Evolutionary conservation across 2,329 filamentous ascomycete genomes (phyloP), one percentile per base, ranked within the genome.

Genomic region (Fusarium duplospermum): DNA sequence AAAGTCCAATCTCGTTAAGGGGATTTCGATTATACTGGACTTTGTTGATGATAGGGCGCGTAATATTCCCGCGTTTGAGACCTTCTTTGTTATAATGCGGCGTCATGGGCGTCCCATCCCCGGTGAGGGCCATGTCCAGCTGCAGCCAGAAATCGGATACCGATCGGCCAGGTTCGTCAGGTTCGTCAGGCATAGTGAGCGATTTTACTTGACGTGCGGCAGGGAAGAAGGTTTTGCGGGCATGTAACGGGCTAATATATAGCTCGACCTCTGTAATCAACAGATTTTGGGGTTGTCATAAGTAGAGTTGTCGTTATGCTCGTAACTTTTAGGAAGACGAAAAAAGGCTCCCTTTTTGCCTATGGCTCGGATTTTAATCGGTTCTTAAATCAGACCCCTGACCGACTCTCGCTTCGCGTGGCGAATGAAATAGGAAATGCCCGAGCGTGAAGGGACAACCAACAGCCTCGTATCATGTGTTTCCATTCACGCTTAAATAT

Each of bases 41-140:
- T 2, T 67, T 36, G 22, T 67, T 38, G 9, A 20, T 24, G 45
- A 73, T 47, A 2, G 56, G 57, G 5, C 22, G 27, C 2, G 70
- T 42, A 6, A 14, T 69, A 13, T 73, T 73, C 2, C 64, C 61
- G 1, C 73, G 67, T 4, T 36, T 42, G 14, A 11, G 27, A 6
- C 22, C 11, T 4, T 60, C 65, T 13, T 62, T 6, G 1, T 9
- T 10, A 6, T 64, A n/a, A 11, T 24, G 10, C 2, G 31, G 31
- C 31, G 31, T 33, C 31, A 33, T 33, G 2, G 64, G 35, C 2
- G 65, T 74, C 1, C 69, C 65, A 29, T 63, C n/a, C n/a, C 69
- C 47, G 13, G 57, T 59, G 22, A 67, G 4, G 35, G 57, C 62
- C 66, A 74, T 74, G 13, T 72, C 62, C 0, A 33, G n/a, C 38